Conservation (phyloP, 1,284 basidiomycete species). For the Microbotryum silenes-acaulis region DNA sequence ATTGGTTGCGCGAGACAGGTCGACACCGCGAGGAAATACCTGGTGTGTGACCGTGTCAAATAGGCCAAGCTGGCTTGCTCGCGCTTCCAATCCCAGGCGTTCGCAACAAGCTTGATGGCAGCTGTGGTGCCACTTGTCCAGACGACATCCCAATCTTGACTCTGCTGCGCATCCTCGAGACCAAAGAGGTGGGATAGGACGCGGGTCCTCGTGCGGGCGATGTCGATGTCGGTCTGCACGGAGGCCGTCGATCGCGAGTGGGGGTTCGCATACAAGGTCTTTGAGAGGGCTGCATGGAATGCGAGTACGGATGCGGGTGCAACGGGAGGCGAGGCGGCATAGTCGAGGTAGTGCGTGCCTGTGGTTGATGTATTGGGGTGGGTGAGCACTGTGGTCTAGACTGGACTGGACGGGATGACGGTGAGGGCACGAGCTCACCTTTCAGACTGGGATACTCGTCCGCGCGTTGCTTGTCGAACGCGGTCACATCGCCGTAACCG, state of each 20-base stretch:
- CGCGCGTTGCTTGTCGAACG: constrained; percentile 9
- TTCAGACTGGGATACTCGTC: constrained; percentile 27
- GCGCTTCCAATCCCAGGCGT: constrained; percentile 57
- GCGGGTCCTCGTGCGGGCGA: constrained; percentile 30
- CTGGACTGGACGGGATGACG: neutral
- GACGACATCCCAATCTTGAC: constrained; percentile 61
- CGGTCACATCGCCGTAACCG: neutral
- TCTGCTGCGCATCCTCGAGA: constrained; percentile 44
- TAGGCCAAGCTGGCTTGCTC: constrained; percentile 52
- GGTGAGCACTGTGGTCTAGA: neutral
- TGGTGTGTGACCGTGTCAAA: constrained; percentile 65
- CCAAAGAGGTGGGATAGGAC: constrained; percentile 37
- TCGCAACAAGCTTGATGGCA: constrained; percentile 69
- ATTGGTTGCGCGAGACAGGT: neutral
- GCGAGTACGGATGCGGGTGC: constrained; percentile 30
- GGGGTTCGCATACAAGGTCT: constrained; percentile 37
- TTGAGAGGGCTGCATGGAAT: constrained; percentile 24
- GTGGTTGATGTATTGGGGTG: neutral
- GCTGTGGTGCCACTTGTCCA: constrained; percentile 73
- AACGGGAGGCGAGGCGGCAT: constrained; percentile 38
- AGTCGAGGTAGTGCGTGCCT: constrained; percentile 37
- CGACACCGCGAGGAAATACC: neutral
- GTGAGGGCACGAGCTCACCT: constrained; percentile 8
- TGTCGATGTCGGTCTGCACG: constrained; percentile 28
- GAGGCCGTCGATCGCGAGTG: constrained; percentile 38